phyloP scores from a whole-genome alignment of 345 rosid genomes.

The Odontarrhena argentea region DNA sequence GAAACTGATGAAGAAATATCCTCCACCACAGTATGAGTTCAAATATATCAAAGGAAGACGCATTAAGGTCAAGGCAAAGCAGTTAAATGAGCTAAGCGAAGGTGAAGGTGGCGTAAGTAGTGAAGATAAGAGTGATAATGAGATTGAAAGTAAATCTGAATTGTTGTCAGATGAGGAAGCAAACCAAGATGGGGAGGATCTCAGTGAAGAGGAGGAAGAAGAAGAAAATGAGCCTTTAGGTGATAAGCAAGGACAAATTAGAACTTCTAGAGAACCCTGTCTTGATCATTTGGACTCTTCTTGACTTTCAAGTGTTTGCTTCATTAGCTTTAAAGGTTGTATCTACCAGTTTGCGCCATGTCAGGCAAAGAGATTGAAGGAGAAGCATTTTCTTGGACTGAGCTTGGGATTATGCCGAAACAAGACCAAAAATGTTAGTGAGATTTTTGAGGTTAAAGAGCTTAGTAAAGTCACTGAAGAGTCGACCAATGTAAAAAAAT shows the following conservation, averaged over 20 bases:
- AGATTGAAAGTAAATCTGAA: conserved; percentile 25
- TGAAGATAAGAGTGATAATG: conserved; percentile 20
- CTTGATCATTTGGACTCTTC: conserved; percentile 32
- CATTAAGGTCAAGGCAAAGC: conserved; percentile 60
- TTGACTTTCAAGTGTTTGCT: conserved; percentile 14
- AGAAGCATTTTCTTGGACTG: conserved; percentile 18
- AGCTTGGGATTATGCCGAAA: background rate
- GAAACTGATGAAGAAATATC: conserved; percentile 71
- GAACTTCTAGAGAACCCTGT: conserved; percentile 26
- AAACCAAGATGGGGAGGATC: conserved; percentile 28
- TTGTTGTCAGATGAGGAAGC: conserved; percentile 13
- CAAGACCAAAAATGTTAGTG: background rate
- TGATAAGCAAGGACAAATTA: conserved; percentile 8
- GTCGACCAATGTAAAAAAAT: conserved; percentile 6
- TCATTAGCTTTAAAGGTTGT: conserved; percentile 19
- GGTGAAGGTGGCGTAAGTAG: conserved; percentile 32
- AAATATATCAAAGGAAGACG: conserved; percentile 85
- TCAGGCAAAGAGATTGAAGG: background rate
- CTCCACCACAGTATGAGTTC: conserved; percentile 78
- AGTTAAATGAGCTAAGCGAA: conserved; percentile 40
- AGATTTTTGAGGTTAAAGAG: conserved; percentile 11
- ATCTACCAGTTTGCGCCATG: conserved; percentile 3
- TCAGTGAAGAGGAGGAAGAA: conserved; percentile 33
- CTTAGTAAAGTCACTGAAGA: conserved; percentile 2
- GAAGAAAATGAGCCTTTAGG: conserved; percentile 8